These are phyloP conservation scores for Alternaria viburni DNA, from an alignment of 2,329 filamentous ascomycete species.

Conservation along the genomic window DNA sequence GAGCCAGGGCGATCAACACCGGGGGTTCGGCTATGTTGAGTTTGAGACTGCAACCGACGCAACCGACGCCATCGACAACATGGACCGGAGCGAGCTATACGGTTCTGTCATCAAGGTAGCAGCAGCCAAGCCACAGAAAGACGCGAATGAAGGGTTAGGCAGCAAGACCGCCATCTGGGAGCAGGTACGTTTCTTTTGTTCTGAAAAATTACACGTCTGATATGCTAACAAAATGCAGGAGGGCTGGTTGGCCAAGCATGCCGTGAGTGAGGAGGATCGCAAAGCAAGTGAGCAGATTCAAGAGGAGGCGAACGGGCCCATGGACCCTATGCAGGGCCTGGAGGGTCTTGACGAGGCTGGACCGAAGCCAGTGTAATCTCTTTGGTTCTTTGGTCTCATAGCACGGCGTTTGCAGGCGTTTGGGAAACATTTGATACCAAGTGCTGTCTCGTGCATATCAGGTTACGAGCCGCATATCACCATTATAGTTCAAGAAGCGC, in stretches of 20 bases:
- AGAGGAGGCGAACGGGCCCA: slow-evolving; percentile 60
- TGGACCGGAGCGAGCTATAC: slow-evolving; percentile 96
- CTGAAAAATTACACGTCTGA: not conserved
- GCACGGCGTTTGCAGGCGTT: slow-evolving; percentile 30
- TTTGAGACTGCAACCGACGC: slow-evolving; percentile 87
- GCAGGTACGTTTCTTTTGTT: slow-evolving; percentile 68
- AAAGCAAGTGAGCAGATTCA: slow-evolving; percentile 63
- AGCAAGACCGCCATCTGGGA: slow-evolving; percentile 97
- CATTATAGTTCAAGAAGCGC: no score
- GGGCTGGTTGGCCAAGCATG: slow-evolving; percentile 88
- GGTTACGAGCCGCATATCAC: no score
- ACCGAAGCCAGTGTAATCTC: slow-evolving; percentile 72
- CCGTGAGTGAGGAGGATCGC: slow-evolving; percentile 80
- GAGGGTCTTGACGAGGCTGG: slow-evolving; percentile 94
- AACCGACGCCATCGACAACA: slow-evolving; percentile 96
- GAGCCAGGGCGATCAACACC: slow-evolving; percentile 78
- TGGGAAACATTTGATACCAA: slow-evolving; percentile 14
- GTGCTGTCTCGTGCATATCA: not conserved
- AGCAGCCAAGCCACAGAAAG: slow-evolving; percentile 89
- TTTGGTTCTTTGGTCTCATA: not conserved
- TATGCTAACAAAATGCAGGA: slow-evolving; percentile 65
- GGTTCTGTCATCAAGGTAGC: slow-evolving; percentile 92
- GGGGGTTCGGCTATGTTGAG: slow-evolving; percentile 96
- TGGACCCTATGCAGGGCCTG: slow-evolving; percentile 94
- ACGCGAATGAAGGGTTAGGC: slow-evolving; percentile 82